These are phyloP conservation scores for Scheffersomyces parashehatae DNA, from an alignment of 1,139 yeast species.

Conservation along the genomic window DNA sequence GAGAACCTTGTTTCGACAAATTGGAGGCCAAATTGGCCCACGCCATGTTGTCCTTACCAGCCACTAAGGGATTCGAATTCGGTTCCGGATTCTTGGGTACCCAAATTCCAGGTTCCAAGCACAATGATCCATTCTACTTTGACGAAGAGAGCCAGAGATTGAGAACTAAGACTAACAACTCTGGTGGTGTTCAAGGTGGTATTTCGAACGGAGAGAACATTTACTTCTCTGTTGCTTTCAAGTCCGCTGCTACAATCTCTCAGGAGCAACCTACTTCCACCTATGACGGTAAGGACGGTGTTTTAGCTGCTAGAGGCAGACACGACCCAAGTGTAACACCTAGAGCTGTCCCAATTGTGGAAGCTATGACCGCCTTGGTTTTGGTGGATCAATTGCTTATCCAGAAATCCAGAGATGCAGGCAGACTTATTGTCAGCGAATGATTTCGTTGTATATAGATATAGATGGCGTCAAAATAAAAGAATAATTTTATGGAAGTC, in stretches of 20 bases:
- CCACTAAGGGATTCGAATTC: constrained; percentile 95
- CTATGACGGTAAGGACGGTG: constrained; percentile 84
- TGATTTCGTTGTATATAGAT: neutral
- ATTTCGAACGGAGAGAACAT: constrained; percentile 94
- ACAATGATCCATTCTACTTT: constrained; percentile 80
- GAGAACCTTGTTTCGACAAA: constrained; percentile 97
- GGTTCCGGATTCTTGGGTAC: constrained; percentile 96
- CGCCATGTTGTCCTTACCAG: constrained; percentile 97
- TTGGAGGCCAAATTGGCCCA: constrained; percentile 93
- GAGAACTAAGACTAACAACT: constrained; percentile 85
- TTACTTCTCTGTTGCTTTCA: constrained; percentile 93
- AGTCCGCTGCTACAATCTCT: constrained; percentile 96
- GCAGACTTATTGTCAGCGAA: constrained; percentile 21
- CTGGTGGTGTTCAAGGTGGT: constrained; percentile 99
- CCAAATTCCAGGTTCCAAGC: constrained; percentile 86
- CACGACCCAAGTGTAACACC: constrained; percentile 99
- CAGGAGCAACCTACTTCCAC: constrained; percentile 88
- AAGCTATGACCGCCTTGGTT: constrained; percentile 95
- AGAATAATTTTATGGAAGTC: no score
- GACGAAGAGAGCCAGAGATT: constrained; percentile 57
- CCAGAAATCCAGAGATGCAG: constrained; percentile 77
- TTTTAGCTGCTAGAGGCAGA: constrained; percentile 93
- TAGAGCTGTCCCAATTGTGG: constrained; percentile 97
- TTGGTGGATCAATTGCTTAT: constrained; percentile 82
- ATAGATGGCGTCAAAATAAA: no score